Evolutionary conservation across 2,329 filamentous ascomycete species (phyloP).

Genomic region (Pseudocercospora fuligena): DNA sequence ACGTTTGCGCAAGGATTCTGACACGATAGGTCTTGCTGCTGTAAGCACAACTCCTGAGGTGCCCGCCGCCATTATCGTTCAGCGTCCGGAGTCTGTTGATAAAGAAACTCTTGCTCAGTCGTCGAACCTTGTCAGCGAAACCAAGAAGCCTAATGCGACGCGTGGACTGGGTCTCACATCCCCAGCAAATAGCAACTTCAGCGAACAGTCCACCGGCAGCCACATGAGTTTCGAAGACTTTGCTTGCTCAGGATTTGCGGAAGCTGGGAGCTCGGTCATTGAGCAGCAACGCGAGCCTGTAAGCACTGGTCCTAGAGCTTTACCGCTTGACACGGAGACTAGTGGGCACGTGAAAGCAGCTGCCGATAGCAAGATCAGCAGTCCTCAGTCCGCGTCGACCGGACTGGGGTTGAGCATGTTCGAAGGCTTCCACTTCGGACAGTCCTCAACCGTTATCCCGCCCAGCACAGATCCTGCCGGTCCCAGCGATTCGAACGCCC

Average conservation of each 20-base stretch:
- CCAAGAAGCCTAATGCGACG: not conserved
- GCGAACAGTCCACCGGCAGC: slow-evolving; percentile 13
- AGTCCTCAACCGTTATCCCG: not conserved
- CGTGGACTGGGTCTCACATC: slow-evolving; percentile 2
- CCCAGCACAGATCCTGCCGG: not conserved
- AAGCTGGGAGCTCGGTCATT: not conserved
- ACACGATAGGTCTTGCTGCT: slow-evolving; percentile 2
- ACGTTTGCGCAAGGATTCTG: slow-evolving; percentile 3
- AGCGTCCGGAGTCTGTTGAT: slow-evolving; percentile 4
- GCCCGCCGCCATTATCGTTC: not conserved
- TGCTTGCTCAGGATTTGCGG: slow-evolving; percentile 15
- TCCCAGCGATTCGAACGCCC: not conserved
- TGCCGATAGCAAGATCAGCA: slow-evolving; percentile 11
- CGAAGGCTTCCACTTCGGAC: slow-evolving; percentile 25
- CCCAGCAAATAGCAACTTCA: slow-evolving; percentile 10
- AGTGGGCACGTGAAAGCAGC: not conserved
- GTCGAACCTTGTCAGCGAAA: not conserved
- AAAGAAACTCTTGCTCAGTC: not conserved
- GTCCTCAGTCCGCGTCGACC: slow-evolving; percentile 10
- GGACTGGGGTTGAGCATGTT: slow-evolving; percentile 27
- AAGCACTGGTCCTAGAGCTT: not conserved
- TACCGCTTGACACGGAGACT: not conserved
- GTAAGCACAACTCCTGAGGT: not conserved
- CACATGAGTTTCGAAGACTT: slow-evolving; percentile 27
- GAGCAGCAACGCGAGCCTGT: not conserved